Percentiles rank a stretch among this genome's conserved stretches.
Conservation (phyloP, 352 stramenopile genomes). For the Phytophthora hibernalis region DNA sequence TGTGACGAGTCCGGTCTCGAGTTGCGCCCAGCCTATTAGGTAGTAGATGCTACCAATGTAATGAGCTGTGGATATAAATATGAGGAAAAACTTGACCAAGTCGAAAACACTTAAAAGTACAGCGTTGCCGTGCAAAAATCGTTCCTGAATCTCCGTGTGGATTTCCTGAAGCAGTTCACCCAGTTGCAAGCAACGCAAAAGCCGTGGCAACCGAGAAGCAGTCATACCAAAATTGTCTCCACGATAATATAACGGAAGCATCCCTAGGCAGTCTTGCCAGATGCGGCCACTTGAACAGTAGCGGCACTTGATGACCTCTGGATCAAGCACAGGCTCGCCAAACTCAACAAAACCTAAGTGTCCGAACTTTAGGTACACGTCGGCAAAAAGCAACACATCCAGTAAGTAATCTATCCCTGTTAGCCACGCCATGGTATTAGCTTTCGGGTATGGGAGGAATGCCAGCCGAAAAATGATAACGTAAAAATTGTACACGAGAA, state of each 20-base stretch:
- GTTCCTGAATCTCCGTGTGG: slow-evolving; percentile 57
- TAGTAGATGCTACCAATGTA: slow-evolving; percentile 64
- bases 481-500: slow-evolving; percentile 68
- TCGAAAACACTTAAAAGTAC: slow-evolving; percentile 58
- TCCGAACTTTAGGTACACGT: slow-evolving; percentile 52
- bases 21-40: slow-evolving; percentile 47
- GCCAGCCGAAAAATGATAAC: slow-evolving; percentile 57
- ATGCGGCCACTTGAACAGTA: slow-evolving; percentile 40
- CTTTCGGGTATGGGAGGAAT: slow-evolving; percentile 43
- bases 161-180: slow-evolving; percentile 45
- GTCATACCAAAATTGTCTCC: slow-evolving; percentile 47
- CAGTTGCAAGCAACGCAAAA: slow-evolving; percentile 58
- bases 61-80: slow-evolving; percentile 64
- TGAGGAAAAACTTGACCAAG: slow-evolving; percentile 62
- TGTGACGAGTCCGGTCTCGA: slow-evolving; percentile 39
- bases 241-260: slow-evolving; percentile 51
- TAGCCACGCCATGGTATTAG: slow-evolving; percentile 35
- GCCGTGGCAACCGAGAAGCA: slow-evolving; percentile 43
- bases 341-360: slow-evolving; percentile 52
- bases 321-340: slow-evolving; percentile 51
- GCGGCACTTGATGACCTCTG: slow-evolving; percentile 36
- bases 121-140: slow-evolving; percentile 51
- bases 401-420: slow-evolving; percentile 48
- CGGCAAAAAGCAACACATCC: slow-evolving; percentile 45
- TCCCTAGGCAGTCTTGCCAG: slow-evolving; percentile 47